These are phyloP conservation scores for Cryptococcus sp. DNA, from an alignment of 1,284 basidiomycete species.

Conservation along the genomic window DNA sequence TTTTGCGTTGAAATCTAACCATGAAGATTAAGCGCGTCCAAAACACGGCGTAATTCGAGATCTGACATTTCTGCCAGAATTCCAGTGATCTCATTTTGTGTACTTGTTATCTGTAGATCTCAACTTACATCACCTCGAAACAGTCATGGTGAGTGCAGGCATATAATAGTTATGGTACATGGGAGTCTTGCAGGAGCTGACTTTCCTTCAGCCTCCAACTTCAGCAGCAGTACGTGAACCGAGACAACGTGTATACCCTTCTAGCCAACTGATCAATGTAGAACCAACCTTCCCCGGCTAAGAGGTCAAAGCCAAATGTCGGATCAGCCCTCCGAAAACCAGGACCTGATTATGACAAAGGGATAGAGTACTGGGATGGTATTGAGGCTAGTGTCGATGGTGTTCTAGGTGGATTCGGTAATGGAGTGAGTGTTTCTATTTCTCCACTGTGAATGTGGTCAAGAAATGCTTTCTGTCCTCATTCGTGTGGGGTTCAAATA, in stretches of 20 bases:
- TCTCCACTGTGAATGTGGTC: too few species aligned
- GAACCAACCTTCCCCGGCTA: slow-evolving; percentile 3
- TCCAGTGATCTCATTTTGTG: too few species aligned
- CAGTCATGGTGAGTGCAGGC: too few species aligned
- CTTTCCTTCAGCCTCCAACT: not conserved
- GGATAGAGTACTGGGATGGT: slow-evolving; percentile 50
- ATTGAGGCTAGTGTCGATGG: slow-evolving; percentile 49
- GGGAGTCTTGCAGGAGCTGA: not conserved
- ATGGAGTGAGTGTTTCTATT: slow-evolving; percentile 30
- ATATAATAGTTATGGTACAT: not conserved
- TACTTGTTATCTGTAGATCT: too few species aligned
- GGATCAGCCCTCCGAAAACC: slow-evolving; percentile 29
- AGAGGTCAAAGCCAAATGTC: slow-evolving; percentile 21
- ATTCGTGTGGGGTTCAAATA: not conserved
- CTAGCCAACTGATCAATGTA: not conserved
- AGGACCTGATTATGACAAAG: slow-evolving; percentile 46
- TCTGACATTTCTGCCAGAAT: too few species aligned
- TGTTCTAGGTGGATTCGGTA: slow-evolving; percentile 50
- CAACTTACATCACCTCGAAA: too few species aligned
- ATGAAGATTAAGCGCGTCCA: too few species aligned
- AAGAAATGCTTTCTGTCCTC: not conserved
- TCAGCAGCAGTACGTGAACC: not conserved
- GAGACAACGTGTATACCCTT: not conserved
- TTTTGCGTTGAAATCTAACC: too few species aligned
- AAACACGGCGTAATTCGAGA: too few species aligned